Base-by-base conservation (phyloP, 345 rosid species). In the Excoecaria agallocha region DNA sequence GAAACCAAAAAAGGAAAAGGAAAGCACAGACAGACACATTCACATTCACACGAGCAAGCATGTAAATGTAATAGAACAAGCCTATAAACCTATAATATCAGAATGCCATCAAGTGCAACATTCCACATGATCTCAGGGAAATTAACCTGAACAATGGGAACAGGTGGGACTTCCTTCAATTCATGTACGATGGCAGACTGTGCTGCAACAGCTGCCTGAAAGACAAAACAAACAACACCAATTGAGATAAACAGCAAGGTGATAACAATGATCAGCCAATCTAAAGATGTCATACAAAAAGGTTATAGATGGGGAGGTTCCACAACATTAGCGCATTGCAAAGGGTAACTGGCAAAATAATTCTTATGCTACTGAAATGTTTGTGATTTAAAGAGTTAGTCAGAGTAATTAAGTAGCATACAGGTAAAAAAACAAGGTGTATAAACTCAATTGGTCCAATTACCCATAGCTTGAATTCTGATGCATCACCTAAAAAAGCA, bases 151-250 rank as follows among this genome's bases (percentile, higher is more conserved):
- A 74, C 78, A 55, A 45, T 65, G 24, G 87, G 79, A 64, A 75
- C 71, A n/a, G 81, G 73, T 0, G 82, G 83, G 51, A 68, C 72
- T 74, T 95, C 99, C 75, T 87, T 78, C 78, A 87, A 82, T 77
- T 91, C 97, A 22, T 80, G 87, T 39, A 87, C 81, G 51, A 77
- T 67, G 35, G 82, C 76, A 46, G 94, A 81, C 64, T 83, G 88
- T 60, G 97, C 98, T 75, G 90, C 96, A 49, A 95, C 86, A 10
- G 97, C 99, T 22, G 90, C 97, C 99, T 95, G 87, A 74, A 80
- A 75, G 35, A 69, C 22, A 61, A 71, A 70, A 37, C 64, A 64
- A 8, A 64, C 70, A 65, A 20, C 38, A 77, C n/a, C 6, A 51
- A 63, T 35, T 51, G 3, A n/a, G 55, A 73, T 37, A 22, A 41